Evolutionary conservation across 1,284 basidiomycete genomes (phyloP).

Genomic region (Sporisorium graminicola): DNA sequence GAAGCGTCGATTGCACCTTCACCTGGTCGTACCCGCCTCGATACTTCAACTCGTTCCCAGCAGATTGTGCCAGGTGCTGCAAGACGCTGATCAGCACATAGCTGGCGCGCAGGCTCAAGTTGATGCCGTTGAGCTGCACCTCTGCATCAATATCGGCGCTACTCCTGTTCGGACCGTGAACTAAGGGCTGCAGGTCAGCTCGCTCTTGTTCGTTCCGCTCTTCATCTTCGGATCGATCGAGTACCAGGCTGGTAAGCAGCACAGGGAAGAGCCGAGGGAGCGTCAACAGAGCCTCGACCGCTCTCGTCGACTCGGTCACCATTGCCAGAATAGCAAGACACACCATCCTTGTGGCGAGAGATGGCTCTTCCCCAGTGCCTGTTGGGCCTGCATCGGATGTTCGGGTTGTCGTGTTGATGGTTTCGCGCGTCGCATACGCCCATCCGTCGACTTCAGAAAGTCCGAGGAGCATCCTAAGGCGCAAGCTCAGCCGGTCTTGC

Average conservation of each 20-base stretch:
- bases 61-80: constrained; percentile 5
- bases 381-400: neutral
- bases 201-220: constrained; percentile 29
- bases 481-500: constrained; percentile 24
- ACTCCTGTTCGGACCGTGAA: neutral
- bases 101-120: constrained; percentile 33
- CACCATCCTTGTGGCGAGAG: constrained; percentile 36
- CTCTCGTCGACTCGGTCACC: constrained; percentile 26
- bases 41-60: neutral
- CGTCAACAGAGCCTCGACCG: constrained; percentile 16
- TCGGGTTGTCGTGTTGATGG: neutral
- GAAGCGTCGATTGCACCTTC: constrained; percentile 15
- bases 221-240: constrained; percentile 30
- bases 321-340: constrained; percentile 33
- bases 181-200: constrained; percentile 21
- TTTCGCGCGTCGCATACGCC: constrained; percentile 6
- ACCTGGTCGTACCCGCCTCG: constrained; percentile 16
- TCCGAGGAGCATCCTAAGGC: constrained; percentile 32
- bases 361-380: constrained; percentile 23
- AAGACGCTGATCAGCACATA: constrained; percentile 37
- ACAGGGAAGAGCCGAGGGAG: constrained; percentile 30
- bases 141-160: constrained; percentile 12
- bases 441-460: constrained; percentile 39
- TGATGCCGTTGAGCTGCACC: constrained; percentile 33
- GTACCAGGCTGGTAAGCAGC: constrained; percentile 15